phyloP scores from a whole-genome alignment of 2,329 filamentous ascomycete species.

The Aspergillus brunneoviolaceus region DNA sequence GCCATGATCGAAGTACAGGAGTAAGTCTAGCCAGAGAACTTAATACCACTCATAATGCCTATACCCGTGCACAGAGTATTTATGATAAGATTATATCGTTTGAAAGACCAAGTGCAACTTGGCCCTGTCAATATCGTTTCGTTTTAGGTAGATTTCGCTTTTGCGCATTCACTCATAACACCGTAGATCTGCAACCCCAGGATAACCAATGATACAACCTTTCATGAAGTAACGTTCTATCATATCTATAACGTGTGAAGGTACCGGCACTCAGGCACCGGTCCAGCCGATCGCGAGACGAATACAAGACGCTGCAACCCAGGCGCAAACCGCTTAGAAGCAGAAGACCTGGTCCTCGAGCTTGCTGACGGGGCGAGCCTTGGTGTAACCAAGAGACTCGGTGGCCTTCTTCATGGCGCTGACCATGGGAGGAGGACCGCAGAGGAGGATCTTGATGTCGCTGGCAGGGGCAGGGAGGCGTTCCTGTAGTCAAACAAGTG shows the following conservation, averaged over 20 bases:
- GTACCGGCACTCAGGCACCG: not conserved
- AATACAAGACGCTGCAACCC: not conserved
- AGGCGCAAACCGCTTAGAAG: conserved; percentile 61
- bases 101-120: not conserved
- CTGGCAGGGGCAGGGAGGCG: conserved; percentile 73
- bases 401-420: conserved; percentile 95
- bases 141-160: not conserved
- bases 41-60: not conserved
- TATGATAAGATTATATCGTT: not conserved
- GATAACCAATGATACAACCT: not conserved
- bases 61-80: not conserved
- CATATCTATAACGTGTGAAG: not conserved
- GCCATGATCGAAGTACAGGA: conserved; percentile 42
- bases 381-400: conserved; percentile 83
- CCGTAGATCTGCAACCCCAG: conserved; percentile 3
- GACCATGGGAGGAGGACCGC: conserved; percentile 95
- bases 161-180: conserved; percentile 7
- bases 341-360: conserved; percentile 97
- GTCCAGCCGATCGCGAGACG: not conserved
- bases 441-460: conserved; percentile 92
- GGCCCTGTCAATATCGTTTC: not conserved
- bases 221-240: conserved; percentile 4
- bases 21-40: not conserved
- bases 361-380: conserved; percentile 94
- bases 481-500: conserved; percentile 29